Base-by-base conservation (phyloP, 1,284 basidiomycete species). In the Thecaphora thlaspeos region DNA sequence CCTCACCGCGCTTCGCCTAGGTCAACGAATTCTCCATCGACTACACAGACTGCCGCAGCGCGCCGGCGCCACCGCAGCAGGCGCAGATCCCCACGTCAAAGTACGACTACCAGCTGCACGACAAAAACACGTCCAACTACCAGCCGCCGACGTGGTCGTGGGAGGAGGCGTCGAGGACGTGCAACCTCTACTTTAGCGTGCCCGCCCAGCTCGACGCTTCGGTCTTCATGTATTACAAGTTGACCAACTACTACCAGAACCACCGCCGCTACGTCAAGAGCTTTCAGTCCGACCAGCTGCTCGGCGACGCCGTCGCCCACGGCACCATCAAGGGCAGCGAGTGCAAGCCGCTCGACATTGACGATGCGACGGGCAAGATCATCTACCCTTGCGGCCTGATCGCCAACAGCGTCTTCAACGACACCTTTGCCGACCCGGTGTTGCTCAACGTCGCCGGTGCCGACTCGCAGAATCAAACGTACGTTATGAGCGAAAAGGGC, bases 341-440 rank as follows among this genome's bases (percentile, higher is more conserved):
- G 71, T 99, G 93, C 83, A 91, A 92, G 79, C 95, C 95, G 1
- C 82, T 96, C 40, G 90, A 83, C 2, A 50, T 59, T 4, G 70
- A 75, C 39, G 50, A 59, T 23, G 46, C 26, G 11, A 54, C 61
- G 17, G 50, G 52, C 51, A 66, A 66, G 45, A 57, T 69, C 47
- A 68, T 75, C 61, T 99, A 93, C 77, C 95, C 95, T 0, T 99
- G 95, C 70, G 95, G 95, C 32, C 82, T 98, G 61, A 95, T 99
- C 64, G 95, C 95, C 43, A 99, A 99, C 80, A 94, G 91, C n/a
- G 54, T 92, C 9, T 99, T 97, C 82, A 99, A 99, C 75, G 93
- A 96, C 76, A 91, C 92, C 2, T 90, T 87, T 78, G 82, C 83
- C 19, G 82, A 82, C 43, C 86, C 90, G 15, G 79, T 82, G 9